These are phyloP conservation scores for Neopestalotiopsis sp. DNA, from an alignment of 2,329 filamentous ascomycete species.

Conservation along the genomic window DNA sequence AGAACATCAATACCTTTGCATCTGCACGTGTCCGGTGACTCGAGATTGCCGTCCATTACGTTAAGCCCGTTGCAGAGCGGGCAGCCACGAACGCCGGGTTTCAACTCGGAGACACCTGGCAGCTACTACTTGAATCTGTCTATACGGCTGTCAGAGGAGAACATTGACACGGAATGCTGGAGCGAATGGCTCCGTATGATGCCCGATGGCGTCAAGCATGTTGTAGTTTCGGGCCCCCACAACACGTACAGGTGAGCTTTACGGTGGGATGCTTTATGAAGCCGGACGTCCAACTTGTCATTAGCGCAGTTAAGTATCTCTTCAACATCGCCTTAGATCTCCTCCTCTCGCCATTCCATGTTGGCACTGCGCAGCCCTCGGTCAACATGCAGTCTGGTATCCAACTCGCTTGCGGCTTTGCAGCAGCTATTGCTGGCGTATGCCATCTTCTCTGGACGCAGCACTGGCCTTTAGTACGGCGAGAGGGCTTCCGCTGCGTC, in stretches of 20 bases:
- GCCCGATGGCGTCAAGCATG: slow-evolving; percentile 60
- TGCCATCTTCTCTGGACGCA: no score
- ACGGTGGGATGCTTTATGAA: no score
- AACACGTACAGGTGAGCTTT: slow-evolving; percentile 43
- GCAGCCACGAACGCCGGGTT: slow-evolving; percentile 43
- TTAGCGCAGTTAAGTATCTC: no score
- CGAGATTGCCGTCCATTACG: slow-evolving; percentile 60
- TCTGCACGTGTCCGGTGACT: slow-evolving; percentile 59
- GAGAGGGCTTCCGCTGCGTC: no score
- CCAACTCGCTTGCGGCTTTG: no score
- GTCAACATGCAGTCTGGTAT: no score
- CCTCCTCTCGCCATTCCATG: no score
- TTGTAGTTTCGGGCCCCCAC: slow-evolving; percentile 59
- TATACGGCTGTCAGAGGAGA: slow-evolving; percentile 56
- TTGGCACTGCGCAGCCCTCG: no score
- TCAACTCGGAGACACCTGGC: slow-evolving; percentile 40
- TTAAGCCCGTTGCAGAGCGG: slow-evolving; percentile 53
- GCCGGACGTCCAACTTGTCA: no score
- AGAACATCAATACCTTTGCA: slow-evolving; percentile 60
- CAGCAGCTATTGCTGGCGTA: no score
- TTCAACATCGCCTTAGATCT: no score
- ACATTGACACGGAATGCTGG: slow-evolving; percentile 58
- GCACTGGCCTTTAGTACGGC: no score
- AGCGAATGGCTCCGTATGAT: slow-evolving; percentile 63
- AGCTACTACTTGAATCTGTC: slow-evolving; percentile 54